Evolutionary conservation across 2,329 filamentous ascomycete species (phyloP), one percentile per base, ranked within the genome.

Genomic region (Fusarium globosum): DNA sequence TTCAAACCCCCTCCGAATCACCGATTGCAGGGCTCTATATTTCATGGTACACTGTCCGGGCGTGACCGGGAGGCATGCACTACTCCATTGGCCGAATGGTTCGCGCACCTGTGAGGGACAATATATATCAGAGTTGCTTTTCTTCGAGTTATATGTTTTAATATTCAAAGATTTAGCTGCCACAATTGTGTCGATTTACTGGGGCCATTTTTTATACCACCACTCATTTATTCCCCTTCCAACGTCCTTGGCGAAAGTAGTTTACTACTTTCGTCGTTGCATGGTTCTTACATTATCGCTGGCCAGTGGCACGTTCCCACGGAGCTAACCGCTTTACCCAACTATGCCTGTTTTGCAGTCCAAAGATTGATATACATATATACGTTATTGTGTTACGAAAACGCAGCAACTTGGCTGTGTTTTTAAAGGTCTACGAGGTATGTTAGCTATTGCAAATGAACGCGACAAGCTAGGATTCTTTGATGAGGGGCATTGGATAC

Each of bases 251-350:
- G 20, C 58, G 58, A 5, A 60, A 60, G 57, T 60, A 41, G 57
- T 33, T 6, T 36, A 30, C 45, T 60, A 41, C 57, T 60, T 60
- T 60, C 57, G 35, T 53, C 45, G 57, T 41, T 33, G 46, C 28
- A 53, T 53, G 49, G 28, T 16, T 23, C 57, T 41, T 52, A 41
- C 35, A 26, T 35, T 20, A 21, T 55, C 39, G 28, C 28, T 36
- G 11, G n/a, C 58, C 58, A 58, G 58, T 61, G 58, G 48, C 48
- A 61, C 58, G 20, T 18, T 61, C 38, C 58, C 28, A 43, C 58
- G n/a, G n/a, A 61, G 38, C 18, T 56, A 55, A 41, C n/a, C 58
- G 33, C 38, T 33, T n/a, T 43, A 38, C 30, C 55, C 30, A 61
- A 61, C 26, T 58, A 58, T 58, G 55, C 20, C 30, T 49, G 55